Conservation (phyloP, 805 yeast species). For the Barnettozyma vustinii region DNA sequence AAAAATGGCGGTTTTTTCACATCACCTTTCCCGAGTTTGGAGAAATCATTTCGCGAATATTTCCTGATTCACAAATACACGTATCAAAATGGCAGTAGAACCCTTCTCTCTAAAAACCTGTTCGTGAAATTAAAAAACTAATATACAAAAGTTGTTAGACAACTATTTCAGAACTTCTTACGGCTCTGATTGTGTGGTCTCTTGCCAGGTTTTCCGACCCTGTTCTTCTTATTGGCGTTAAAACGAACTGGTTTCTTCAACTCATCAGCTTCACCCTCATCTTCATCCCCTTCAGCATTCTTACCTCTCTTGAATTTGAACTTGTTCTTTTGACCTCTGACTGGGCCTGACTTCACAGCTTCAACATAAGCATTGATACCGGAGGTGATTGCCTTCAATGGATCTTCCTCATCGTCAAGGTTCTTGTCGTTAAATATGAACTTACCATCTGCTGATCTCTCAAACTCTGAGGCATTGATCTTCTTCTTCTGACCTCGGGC, state of each 20-base stretch:
- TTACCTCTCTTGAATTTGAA: constrained; percentile 76
- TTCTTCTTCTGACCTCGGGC: constrained; percentile 41
- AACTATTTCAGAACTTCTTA: constrained; percentile 44
- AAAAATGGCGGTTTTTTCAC: background rate
- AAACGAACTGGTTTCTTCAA: constrained; percentile 24
- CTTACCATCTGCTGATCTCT: constrained; percentile 47
- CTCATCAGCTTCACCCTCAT: constrained; percentile 44
- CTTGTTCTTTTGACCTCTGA: constrained; percentile 88
- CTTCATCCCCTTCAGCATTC: constrained; percentile 46
- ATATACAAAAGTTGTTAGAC: background rate
- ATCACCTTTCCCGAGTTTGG: background rate
- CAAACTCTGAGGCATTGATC: constrained; percentile 32
- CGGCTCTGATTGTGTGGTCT: constrained; percentile 47
- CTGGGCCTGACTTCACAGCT: constrained; percentile 89
- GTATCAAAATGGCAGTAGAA: background rate
- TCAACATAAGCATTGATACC: constrained; percentile 92
- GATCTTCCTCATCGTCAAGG: constrained; percentile 37
- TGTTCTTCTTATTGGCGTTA: constrained; percentile 14
- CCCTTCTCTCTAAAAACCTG: background rate
- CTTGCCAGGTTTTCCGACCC: constrained; percentile 26
- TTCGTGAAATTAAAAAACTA: background rate
- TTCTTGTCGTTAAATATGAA: constrained; percentile 51
- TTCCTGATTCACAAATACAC: background rate
- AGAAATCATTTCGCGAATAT: background rate
- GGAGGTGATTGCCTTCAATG: constrained; percentile 37